Evolutionary conservation across 306 rosid species (phyloP).

Genomic region (Vigna radiata): DNA sequence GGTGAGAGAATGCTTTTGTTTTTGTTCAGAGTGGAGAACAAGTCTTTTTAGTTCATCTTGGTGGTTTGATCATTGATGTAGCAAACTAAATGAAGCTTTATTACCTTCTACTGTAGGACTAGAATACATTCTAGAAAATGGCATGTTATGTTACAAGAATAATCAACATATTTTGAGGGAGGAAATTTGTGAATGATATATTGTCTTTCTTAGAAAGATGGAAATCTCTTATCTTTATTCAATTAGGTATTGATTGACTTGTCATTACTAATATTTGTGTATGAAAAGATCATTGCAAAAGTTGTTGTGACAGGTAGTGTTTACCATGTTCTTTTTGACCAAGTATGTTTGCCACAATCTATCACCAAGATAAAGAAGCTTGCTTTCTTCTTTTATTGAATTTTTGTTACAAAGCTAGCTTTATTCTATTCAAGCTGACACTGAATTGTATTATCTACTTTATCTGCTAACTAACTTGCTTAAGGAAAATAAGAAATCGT

Average conservation of each 20-base stretch:
- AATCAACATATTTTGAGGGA: background rate
- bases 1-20: conserved; percentile 40
- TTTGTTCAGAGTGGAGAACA: conserved; percentile 33
- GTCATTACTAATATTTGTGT: background rate
- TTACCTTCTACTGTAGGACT: conserved; percentile 15
- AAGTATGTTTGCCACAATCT: conserved; percentile 7
- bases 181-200: background rate
- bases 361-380: conserved; percentile 20
- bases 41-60: conserved; percentile 11
- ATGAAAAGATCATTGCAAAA: conserved; percentile 23
- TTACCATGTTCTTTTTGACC: background rate
- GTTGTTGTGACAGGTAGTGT: background rate
- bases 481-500: conserved; percentile 20
- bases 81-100: conserved; percentile 20
- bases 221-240: conserved; percentile 11
- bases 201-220: background rate
- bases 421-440: conserved; percentile 32
- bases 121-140: background rate
- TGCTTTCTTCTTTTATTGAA: conserved; percentile 2
- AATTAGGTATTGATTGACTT: background rate
- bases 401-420: background rate
- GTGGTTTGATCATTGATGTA: conserved; percentile 17
- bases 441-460: conserved; percentile 18
- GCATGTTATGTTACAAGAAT: conserved; percentile 1
- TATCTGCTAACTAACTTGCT: background rate